These are phyloP conservation scores for Cercophora samala DNA, from an alignment of 495 filamentous ascomycete species.

Conservation along the genomic window DNA sequence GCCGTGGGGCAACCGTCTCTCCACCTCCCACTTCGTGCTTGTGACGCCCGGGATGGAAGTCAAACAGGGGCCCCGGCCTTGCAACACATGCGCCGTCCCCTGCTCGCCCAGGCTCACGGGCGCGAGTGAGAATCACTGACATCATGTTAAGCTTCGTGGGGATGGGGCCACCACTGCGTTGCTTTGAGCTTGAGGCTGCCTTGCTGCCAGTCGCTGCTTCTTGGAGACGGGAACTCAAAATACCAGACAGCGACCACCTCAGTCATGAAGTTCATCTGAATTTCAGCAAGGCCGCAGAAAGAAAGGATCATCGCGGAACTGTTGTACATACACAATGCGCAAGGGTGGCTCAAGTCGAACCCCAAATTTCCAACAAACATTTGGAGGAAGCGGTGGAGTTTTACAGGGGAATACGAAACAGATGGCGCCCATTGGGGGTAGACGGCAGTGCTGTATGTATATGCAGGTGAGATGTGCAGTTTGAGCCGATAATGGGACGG, in stretches of 20 bases:
- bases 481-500: background rate
- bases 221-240: background rate
- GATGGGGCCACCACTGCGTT: background rate
- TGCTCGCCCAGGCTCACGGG: background rate
- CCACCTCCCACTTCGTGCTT: constrained; percentile 3
- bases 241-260: background rate
- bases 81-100: background rate
- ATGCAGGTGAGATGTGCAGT: background rate
- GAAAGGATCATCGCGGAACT: background rate
- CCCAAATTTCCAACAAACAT: background rate
- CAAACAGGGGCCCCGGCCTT: background rate
- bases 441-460: background rate
- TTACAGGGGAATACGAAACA: background rate
- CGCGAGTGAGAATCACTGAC: background rate
- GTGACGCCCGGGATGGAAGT: background rate
- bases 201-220: background rate
- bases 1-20: constrained; percentile 25
- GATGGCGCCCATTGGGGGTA: background rate
- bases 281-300: background rate
- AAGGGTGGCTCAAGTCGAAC: background rate
- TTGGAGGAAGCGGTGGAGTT: background rate
- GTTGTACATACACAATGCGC: background rate
- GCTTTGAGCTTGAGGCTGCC: background rate
- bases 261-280: too few relatives aligned
- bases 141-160: background rate